Base-by-base conservation (phyloP, 345 rosid genomes). In the Geranium brycei region DNA sequence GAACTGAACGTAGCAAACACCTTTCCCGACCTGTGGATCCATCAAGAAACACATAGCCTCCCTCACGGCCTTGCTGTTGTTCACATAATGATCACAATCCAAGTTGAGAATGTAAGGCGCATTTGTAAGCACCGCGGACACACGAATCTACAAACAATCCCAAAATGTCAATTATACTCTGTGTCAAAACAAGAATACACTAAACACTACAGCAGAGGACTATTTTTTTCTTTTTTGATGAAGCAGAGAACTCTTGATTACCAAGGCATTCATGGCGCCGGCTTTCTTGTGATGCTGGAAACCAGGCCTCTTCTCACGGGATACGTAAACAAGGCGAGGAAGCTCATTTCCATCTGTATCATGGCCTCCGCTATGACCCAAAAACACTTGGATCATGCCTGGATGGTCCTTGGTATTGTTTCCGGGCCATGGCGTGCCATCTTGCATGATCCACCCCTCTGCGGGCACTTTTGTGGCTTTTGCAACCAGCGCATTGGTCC, bases 391-490 rank as follows among this genome's bases (percentile, higher is more conserved):
- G 78, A 91, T 95, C 99, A 95, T 91, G 38, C 99, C 97, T 5
- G 97, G 99, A 16, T 88, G 96, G 76, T 95, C 97, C 77, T 76
- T 91, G 17, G 97, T 95, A 70, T 95, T 95, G 86, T 95, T 95
- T 69, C 97, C 99, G 13, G 97, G 97, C 99, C 97, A 95, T 59
- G 95, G 96, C 11, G 97, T 91, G 59, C 97, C 99, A 77, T 95
- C 97, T 76, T 81, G 97, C 96, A 93, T 93, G 76, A 85, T 88
- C 95, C 96, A 93, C 19, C 96, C 99, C 67, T 85, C 96, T 53
- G 79, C 65, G 14, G 99, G 99, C 70, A 82, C 88, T 66, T 84
- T 88, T 51, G 82, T 76, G 13, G 95, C 92, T 67, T 84, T 95
- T 3, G 96, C 97, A 38, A 95, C 96, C 28, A 88, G 75, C 5